These are phyloP conservation scores for Pyrrhoderma noxium DNA, from an alignment of 1,284 basidiomycete genomes.

Conservation along the genomic window DNA sequence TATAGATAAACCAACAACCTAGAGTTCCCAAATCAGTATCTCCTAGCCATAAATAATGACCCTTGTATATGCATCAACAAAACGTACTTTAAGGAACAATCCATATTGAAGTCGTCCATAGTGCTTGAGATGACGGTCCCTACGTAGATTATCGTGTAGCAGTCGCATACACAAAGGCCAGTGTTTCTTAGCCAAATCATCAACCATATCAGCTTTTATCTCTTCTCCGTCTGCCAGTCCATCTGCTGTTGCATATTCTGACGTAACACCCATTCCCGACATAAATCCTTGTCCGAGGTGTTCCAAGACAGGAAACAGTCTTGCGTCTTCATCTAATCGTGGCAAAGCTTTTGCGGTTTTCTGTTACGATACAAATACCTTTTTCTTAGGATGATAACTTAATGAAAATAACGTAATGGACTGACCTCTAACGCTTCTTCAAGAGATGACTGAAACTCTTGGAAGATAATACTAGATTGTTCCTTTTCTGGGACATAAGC, in stretches of 20 bases:
- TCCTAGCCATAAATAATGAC: no score
- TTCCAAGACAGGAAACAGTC: constrained; percentile 84
- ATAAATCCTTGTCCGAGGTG: constrained; percentile 94
- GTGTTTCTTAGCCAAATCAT: constrained; percentile 80
- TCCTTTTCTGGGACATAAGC: constrained; percentile 85
- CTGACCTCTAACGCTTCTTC: constrained; percentile 75
- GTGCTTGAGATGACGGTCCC: constrained; percentile 88
- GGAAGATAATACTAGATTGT: constrained; percentile 82
- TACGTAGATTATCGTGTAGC: constrained; percentile 73
- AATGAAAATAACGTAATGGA: constrained; percentile 11
- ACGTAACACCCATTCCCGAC: constrained; percentile 67
- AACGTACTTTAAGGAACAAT: constrained; percentile 93
- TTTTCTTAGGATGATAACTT: background rate
- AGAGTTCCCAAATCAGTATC: no score
- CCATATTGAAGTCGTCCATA: constrained; percentile 89
- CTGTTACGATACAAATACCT: constrained; percentile 33
- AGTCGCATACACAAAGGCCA: constrained; percentile 97
- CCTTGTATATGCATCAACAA: no score
- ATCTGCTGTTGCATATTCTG: constrained; percentile 63
- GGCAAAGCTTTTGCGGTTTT: constrained; percentile 84
- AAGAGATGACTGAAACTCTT: constrained; percentile 80
- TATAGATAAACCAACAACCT: constrained; percentile 90
- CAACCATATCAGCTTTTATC: constrained; percentile 91
- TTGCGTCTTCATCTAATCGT: constrained; percentile 92
- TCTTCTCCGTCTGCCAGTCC: constrained; percentile 49